A percentile compares a stretch with the other conserved stretches of the same genome.
Evolutionary conservation across 345 rosid genomes (phyloP).

Genomic region (Psidium friedrichsthalianum): DNA sequence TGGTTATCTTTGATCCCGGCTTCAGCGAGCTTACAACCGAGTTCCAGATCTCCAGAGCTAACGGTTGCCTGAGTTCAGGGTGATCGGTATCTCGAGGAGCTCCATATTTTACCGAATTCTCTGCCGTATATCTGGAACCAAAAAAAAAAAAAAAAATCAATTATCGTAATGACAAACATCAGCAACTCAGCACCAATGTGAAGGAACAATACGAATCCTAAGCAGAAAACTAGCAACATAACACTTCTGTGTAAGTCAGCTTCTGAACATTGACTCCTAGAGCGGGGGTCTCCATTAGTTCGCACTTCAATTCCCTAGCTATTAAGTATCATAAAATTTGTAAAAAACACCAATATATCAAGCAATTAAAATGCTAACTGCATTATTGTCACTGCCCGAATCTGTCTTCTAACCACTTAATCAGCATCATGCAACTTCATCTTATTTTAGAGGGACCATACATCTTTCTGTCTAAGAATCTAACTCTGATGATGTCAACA

Average conservation of each 20-base stretch:
- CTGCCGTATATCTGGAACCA: constrained; percentile 59
- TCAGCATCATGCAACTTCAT: neutral
- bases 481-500: neutral
- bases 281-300: neutral
- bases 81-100: constrained; percentile 70
- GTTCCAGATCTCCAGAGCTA: constrained; percentile 64
- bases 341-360: neutral
- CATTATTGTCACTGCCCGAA: neutral
- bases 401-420: neutral
- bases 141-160: neutral
- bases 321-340: neutral
- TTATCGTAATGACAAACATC: neutral
- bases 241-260: neutral
- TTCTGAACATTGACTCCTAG: neutral
- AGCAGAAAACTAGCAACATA: neutral
- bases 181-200: neutral
- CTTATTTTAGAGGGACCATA: neutral
- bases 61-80: constrained; percentile 64
- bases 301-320: neutral
- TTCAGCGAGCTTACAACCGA: constrained; percentile 23
- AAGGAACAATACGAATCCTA: neutral
- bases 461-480: neutral
- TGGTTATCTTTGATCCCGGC: constrained; percentile 42
- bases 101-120: constrained; percentile 44
- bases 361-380: neutral